Base-by-base conservation (phyloP, 345 rosid genomes). In the Linum tenue region DNA sequence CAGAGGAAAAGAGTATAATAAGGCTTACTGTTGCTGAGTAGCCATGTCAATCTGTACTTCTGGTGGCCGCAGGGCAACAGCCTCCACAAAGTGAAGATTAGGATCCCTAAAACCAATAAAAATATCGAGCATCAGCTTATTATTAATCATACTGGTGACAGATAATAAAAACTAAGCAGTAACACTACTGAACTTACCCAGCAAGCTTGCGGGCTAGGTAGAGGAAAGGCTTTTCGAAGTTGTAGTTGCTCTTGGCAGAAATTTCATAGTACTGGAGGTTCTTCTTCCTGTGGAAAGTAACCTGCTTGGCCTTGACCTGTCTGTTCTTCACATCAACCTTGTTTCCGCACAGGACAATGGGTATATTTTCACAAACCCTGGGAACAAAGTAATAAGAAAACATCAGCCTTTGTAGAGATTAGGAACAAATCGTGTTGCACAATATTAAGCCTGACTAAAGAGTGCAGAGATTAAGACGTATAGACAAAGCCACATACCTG, bases 61-160 rank as follows among this genome's bases (percentile, higher is more conserved):
- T 0, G 99, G 97, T 51, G 97, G 97, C 62, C 88, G 92, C 62
- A 90, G 87, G 17, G 97, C 99, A 38, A 90, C 89, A 10, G 97
- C 75, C 80, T 94, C 99, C 2, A 94, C 99, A 71, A 94, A 94
- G 85, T 94, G 96, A 60, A 94, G 84, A 70, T 88, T 94, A 3
- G 91, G 76, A 65, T 84, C 89, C 17, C 92, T 86, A 66, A 60
- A 56, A 41, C n/a, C 9, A 22, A 39, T 2, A 48, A 15, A 55
- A 38, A 16, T 59, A 36, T 67, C 5, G 17, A 37, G 5, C 66
- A 62, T 56, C 0, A 2, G 15, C 1, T 15, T n/a, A 2, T 11
- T 2, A 15, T 7, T 8, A 1, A 8, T 56, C 31, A 56, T 22
- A 22, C 31, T 1, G 0, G 31, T 22, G 31, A 56, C 2, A 1